Conservation (phyloP, 768 basidiomycete genomes). For the Termitomyces titanicus region DNA sequence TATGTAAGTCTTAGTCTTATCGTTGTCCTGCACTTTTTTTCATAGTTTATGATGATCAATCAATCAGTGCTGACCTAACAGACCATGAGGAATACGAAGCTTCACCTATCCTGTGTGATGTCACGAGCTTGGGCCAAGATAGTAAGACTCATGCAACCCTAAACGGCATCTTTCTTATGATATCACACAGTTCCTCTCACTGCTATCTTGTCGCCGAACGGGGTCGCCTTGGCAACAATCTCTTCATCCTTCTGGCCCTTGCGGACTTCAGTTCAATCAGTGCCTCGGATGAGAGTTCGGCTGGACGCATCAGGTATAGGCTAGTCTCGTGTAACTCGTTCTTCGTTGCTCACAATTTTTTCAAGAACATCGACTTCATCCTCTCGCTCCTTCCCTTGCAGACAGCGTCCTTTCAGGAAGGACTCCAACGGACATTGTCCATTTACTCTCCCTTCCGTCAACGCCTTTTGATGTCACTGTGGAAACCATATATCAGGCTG, state of each 20-base stretch:
- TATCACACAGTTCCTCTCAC: constrained; percentile 50
- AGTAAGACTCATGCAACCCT: constrained; percentile 30
- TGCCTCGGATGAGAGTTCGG: constrained; percentile 33
- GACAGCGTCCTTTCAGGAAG: constrained; percentile 47
- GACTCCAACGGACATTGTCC: constrained; percentile 58
- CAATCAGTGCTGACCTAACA: constrained; percentile 46
- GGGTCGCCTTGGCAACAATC: constrained; percentile 49
- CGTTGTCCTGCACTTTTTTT: not conserved
- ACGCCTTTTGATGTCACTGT: constrained; percentile 38
- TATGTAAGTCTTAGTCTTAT: constrained; percentile 43
- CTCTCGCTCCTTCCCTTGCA: constrained; percentile 25
- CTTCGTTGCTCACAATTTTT: not conserved
- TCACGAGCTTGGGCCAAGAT: constrained; percentile 42
- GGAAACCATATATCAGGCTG: constrained; percentile 43
- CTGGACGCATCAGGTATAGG: constrained; percentile 12
- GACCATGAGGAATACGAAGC: constrained; percentile 50
- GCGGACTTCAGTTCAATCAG: constrained; percentile 37
- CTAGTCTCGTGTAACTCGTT: not conserved
- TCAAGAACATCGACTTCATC: constrained; percentile 14
- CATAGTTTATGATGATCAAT: constrained; percentile 28
- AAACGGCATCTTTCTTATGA: not conserved
- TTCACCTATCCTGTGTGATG: constrained; percentile 40
- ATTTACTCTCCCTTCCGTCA: constrained; percentile 44
- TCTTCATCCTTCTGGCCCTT: constrained; percentile 40
- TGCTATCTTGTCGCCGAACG: constrained; percentile 56